Base-by-base conservation (phyloP, 1,284 basidiomycete species). In the Trichosporon inkin region DNA sequence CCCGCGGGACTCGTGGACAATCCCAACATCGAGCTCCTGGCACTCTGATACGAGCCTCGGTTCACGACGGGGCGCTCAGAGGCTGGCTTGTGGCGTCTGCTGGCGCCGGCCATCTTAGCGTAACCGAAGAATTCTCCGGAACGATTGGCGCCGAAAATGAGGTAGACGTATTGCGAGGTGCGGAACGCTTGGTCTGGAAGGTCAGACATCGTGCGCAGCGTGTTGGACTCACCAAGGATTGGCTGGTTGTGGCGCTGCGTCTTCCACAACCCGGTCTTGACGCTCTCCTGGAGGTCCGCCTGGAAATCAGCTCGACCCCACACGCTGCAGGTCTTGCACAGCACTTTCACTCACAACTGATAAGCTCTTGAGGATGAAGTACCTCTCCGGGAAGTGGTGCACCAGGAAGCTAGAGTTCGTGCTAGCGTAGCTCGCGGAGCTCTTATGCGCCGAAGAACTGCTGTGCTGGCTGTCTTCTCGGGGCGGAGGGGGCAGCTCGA, bases 241-340 rank as follows among this genome's bases (percentile, higher is more conserved):
- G 84, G 83, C 76, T 97, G 93, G 70, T 97, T 98, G 79, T 98
- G 94, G 61, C 83, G 83, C 76, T 98, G 95, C 0, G 94, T 98
- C 36, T 89, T 88, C 94, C 95, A 98, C 0, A 88, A 66, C 1
- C 90, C 88, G 8, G 83, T 84, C 73, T 88, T 81, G n/a, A 92
- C 86, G 67, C 90, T 92, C 24, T 89, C 80, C 67, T 93, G 88
- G 67, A 97, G 81, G 73, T 96, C 92, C 65, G 83, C 84, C 86
- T 91, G 69, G 54, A 60, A 62, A 39, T 73, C 41, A 62, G 55
- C 49, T 4, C 8, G 10, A 11, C 7, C 17, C n/a, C 13, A 11
- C 11, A 16, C 40, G 16, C 20, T 11, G 10, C 40, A 20, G 10
- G 6, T 19, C 13, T 0, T 13, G 19, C 39, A 2, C 10, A 0